phyloP scores from a whole-genome alignment of 73 alveolate species.

The Paramecium caudatum region DNA sequence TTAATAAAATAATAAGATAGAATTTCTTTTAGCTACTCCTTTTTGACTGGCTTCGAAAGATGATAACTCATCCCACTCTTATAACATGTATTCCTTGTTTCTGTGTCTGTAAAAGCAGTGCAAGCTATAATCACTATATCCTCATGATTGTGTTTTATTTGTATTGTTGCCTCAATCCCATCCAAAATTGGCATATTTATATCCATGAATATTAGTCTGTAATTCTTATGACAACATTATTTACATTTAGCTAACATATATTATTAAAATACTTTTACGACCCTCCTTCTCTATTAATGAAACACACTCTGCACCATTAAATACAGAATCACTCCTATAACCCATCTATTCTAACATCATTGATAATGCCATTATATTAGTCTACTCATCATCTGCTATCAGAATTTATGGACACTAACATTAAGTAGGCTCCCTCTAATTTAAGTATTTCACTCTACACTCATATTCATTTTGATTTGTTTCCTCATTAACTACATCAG shows the following conservation, averaged over 20 bases:
- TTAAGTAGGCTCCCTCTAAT: neutral
- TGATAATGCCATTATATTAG: slow-evolving; percentile 22
- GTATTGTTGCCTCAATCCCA: slow-evolving; percentile 26
- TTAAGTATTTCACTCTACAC: neutral
- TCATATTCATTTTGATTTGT: slow-evolving; percentile 9
- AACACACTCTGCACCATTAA: slow-evolving; percentile 61
- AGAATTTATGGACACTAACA: slow-evolving; percentile 23
- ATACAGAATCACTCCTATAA: slow-evolving; percentile 23
- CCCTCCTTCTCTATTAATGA: neutral
- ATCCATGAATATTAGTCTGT: slow-evolving; percentile 58
- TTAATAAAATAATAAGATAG: slow-evolving; percentile 22
- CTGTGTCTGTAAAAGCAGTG: slow-evolving; percentile 55
- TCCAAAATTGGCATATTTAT: slow-evolving; percentile 63
- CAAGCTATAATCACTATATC: slow-evolving; percentile 53
- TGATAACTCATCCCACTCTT: slow-evolving; percentile 47
- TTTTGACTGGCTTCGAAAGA: slow-evolving; percentile 42
- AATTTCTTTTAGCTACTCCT: slow-evolving; percentile 40
- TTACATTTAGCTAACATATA: neutral
- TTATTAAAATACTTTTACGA: neutral
- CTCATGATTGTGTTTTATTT: neutral
- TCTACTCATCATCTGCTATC: slow-evolving; percentile 57
- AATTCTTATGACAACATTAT: neutral
- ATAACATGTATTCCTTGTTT: slow-evolving; percentile 24
- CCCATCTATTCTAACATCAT: slow-evolving; percentile 57
- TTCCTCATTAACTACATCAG: neutral